Base-by-base conservation (phyloP, 345 rosid species). In the Gossypium thurberi region DNA sequence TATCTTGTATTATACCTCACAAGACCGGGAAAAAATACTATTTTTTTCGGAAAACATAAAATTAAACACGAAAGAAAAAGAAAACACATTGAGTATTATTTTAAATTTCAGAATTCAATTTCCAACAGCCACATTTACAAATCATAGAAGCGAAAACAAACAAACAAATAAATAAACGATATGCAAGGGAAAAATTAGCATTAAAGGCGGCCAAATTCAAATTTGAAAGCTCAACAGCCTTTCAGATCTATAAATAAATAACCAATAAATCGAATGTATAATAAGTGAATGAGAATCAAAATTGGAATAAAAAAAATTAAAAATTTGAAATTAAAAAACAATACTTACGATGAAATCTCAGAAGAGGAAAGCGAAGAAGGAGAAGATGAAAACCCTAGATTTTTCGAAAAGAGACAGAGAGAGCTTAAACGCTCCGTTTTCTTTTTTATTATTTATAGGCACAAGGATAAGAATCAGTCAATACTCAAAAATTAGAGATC, bases 391-490 rank as follows among this genome's bases (percentile, higher is more conserved):
- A 56, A 65, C 69, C 69, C 69, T 65, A 65, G 68, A 43, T 18
- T 40, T 64, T 64, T 42, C 68, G 68, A 18, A 64, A 50, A 64
- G 15, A n/a, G 3, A 4, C 1, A 17, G 48, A n/a, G 68, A 47
- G 14, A 10, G 17, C 15, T 10, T n/a, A 40, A 43, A 42, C 68
- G 68, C 46, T 2, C 26, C 59, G 62, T 57, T 64, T 64, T 43
- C 26, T 13, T 59, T 13, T 23, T 25, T 63, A 5, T 2, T 6
- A 18, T 65, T 65, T 65, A 42, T 25, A 56, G 61, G 61, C 21
- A 26, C 17, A 11, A 20, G 28, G 69, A 65, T 43, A 65, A 65
- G 69, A 51, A 43, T 65, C 17, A 65, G 48, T 65, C 51, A 65
- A 64, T 18, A 33, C 43, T 6, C 2, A 60, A 60, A 59, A 26